Conservation (phyloP, 805 yeast species). For the Saturnispora halmiae region DNA sequence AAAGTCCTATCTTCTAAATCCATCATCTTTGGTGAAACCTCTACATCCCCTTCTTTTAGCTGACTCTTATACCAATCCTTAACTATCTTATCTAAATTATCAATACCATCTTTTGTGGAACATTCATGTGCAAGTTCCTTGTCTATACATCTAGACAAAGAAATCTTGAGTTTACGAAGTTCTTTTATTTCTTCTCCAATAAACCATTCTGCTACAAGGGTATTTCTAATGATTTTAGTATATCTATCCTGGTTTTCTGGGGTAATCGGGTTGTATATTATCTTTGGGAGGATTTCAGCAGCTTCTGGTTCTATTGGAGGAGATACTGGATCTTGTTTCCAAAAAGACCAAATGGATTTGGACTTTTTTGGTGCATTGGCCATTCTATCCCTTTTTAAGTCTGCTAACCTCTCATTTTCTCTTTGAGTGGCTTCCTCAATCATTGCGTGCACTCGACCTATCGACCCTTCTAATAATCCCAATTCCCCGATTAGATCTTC, state of each 20-base stretch:
- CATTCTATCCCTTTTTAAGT: neutral
- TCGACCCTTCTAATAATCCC: slow-evolving; percentile 11
- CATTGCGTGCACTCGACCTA: slow-evolving; percentile 8
- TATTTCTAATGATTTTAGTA: slow-evolving; percentile 13
- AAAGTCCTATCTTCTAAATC: slow-evolving; percentile 16
- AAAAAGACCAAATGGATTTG: slow-evolving; percentile 6
- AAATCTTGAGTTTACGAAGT: slow-evolving; percentile 7
- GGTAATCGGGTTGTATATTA: neutral
- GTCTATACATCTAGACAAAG: slow-evolving; percentile 9
- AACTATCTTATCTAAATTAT: neutral
- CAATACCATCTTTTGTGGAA: slow-evolving; percentile 4
- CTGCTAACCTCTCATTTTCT: neutral
- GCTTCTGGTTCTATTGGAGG: neutral
- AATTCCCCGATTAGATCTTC: slow-evolving; percentile 16
- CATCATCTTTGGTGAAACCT: neutral
- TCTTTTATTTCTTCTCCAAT: slow-evolving; percentile 15
- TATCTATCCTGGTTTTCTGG: slow-evolving; percentile 9
- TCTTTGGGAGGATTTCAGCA: no score
- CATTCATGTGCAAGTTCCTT: neutral
- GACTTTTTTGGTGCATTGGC: neutral
- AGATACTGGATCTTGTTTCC: no score
- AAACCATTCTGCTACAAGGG: slow-evolving; percentile 11
- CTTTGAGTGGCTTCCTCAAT: slow-evolving; percentile 6
- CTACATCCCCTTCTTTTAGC: neutral
- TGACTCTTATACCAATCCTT: neutral